Percentiles rank a stretch among this genome's conserved stretches.
Evolutionary conservation across 345 rosid genomes (phyloP).

Genomic region (Eucalyptus regnans): DNA sequence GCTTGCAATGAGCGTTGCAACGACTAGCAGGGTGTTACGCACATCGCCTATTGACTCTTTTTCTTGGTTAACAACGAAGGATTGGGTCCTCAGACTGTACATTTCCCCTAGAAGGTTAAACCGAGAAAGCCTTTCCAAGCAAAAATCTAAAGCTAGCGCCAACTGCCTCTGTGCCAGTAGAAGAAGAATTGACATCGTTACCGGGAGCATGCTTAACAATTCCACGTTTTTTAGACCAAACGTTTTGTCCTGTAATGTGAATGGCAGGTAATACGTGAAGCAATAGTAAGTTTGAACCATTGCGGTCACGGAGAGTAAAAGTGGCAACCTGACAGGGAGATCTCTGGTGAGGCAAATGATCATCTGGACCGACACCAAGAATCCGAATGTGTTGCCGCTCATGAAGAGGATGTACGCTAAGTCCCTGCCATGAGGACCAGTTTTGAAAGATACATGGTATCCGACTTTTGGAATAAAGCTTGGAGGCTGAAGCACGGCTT

Average conservation of each 20-base stretch:
- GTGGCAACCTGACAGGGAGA: not conserved
- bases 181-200: not conserved
- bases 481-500: not conserved
- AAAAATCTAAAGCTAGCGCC: not conserved
- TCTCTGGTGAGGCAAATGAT: not conserved
- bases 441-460: not conserved
- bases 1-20: too few relatives aligned
- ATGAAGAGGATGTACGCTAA: not conserved
- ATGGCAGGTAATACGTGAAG: not conserved
- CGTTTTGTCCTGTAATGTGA: fast-evolving
- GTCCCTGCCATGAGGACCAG: not conserved
- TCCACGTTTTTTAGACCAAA: not conserved
- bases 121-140: not conserved
- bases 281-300: not conserved
- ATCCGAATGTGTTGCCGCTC: not conserved
- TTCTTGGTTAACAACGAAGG: too few relatives aligned
- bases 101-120: not conserved
- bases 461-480: not conserved
- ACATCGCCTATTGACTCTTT: too few relatives aligned
- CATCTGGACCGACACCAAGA: not conserved
- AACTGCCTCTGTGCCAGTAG: not conserved
- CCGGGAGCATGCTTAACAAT: not conserved
- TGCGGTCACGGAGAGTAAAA: not conserved
- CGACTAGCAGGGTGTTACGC: too few relatives aligned
- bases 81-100: not conserved